Conservation (phyloP, 2,329 filamentous ascomycete species). For the Neonectria magnoliae region DNA sequence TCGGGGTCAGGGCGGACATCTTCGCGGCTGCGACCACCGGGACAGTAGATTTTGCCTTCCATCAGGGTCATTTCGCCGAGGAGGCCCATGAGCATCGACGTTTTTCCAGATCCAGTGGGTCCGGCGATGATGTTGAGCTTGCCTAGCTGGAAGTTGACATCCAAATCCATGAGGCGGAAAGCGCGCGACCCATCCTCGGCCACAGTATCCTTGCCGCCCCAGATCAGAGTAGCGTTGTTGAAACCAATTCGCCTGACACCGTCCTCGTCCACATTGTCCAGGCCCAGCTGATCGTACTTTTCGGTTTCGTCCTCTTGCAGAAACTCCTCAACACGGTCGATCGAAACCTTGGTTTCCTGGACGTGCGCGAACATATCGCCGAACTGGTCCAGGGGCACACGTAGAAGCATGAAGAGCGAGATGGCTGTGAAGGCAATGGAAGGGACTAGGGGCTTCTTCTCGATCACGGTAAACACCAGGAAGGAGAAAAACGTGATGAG, state of each 20-base stretch:
- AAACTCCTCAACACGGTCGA: conserved; percentile 96
- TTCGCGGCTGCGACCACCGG: conserved; percentile 85
- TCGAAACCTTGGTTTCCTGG: conserved; percentile 95
- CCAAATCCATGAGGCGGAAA: conserved; percentile 84
- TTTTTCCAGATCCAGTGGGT: conserved; percentile 94
- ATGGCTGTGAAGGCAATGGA: conserved; percentile 96
- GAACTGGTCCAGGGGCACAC: conserved; percentile 92
- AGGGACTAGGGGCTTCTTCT: conserved; percentile 88
- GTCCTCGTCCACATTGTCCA: conserved; percentile 73
- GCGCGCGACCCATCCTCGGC: conserved; percentile 74
- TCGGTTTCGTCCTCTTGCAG: conserved; percentile 93
- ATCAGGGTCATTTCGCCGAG: conserved; percentile 95
- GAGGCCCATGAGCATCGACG: conserved; percentile 93
- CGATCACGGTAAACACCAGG: conserved; percentile 88
- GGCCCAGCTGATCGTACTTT: conserved; percentile 86
- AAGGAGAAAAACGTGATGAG: conserved; percentile 98
- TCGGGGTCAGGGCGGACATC: conserved; percentile 83
- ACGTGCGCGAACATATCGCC: conserved; percentile 99
- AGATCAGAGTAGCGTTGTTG: conserved; percentile 84
- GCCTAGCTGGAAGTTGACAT: conserved; percentile 84
- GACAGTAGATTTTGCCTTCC: conserved; percentile 82
- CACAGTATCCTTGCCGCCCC: conserved; percentile 77
- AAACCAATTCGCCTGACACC: conserved; percentile 85
- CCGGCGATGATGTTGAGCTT: conserved; percentile 93
- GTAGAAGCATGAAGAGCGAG: conserved; percentile 92